Percentiles rank a stretch among this genome's conserved stretches.
Conservation (phyloP, 768 basidiomycete species). For the Sarcodon sp. region DNA sequence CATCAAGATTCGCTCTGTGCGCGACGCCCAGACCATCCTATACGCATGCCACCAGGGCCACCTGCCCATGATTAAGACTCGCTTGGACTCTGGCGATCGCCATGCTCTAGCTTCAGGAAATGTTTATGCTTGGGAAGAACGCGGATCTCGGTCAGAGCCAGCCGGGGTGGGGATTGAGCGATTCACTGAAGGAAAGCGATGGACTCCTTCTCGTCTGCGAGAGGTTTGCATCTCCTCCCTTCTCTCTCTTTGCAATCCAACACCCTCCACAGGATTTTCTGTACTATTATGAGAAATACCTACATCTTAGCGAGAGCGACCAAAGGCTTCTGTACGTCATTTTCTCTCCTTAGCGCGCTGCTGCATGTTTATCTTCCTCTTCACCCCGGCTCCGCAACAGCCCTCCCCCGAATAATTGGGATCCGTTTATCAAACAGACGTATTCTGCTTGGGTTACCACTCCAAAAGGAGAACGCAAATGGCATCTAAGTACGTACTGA, state of each 20-base stretch:
- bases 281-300: slow-evolving; percentile 59
- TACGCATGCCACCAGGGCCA: slow-evolving; percentile 50
- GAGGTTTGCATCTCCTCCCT: slow-evolving; percentile 35
- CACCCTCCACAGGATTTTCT: slow-evolving; percentile 51
- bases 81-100: slow-evolving; percentile 64
- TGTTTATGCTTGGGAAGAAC: slow-evolving; percentile 61
- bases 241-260: neutral
- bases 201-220: slow-evolving; percentile 76
- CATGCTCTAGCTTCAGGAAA: slow-evolving; percentile 34
- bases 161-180: slow-evolving; percentile 75
- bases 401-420: slow-evolving; percentile 53
- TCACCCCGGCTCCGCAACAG: slow-evolving; percentile 5
- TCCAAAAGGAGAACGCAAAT: slow-evolving; percentile 31
- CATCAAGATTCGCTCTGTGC: slow-evolving; percentile 62
- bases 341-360: neutral
- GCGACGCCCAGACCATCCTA: slow-evolving; percentile 76
- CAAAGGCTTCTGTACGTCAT: slow-evolving; percentile 3
- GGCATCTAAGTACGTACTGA: slow-evolving; percentile 61
- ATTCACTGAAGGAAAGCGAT: slow-evolving; percentile 74
- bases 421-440: slow-evolving; percentile 60
- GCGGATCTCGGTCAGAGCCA: slow-evolving; percentile 59
- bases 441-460: slow-evolving; percentile 58
- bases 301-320: slow-evolving; percentile 19
- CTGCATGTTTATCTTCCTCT: neutral
- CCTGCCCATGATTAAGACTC: slow-evolving; percentile 62